Evolutionary conservation across 2,329 filamentous ascomycete genomes (phyloP), one percentile per base, ranked within the genome.

Genomic region (Talaromyces sp.): DNA sequence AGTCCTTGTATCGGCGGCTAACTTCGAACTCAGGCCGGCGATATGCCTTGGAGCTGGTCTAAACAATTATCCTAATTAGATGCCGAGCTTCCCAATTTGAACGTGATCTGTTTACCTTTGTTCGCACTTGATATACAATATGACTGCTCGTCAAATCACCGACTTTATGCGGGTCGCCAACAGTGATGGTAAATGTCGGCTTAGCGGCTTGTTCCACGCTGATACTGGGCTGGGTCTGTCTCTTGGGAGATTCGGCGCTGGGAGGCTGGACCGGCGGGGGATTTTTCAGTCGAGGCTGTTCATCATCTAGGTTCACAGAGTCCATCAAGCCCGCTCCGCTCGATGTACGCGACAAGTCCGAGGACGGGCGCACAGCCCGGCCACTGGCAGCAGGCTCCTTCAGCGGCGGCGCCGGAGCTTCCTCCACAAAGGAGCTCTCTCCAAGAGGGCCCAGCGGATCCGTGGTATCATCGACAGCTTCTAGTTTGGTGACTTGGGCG

Each of bases 161-260:
- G 67, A 99, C 93, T 80, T 98, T 99, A 78, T 97, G 93, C 60
- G 95, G 95, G 77, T 99, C 95, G 62, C 95, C 95, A 25, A 99
- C 95, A 2, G 84, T 87, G 70, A 99, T 98, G 56, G 91, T 81
- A 76, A 98, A 99, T 49, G 82, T 89, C 5, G 95, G 95, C 77
- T 96, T 96, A 32, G 93, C 88, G 54, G 95, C 95, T 78, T 96
- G 91, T 76, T 98, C 93, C 60, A 98, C 81, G 74, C 90, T 96
- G 66, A 97, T 86, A 72, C 93, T 96, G 19, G 93, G 92, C 71
- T 87, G 84, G 27, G 78, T 80, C 65, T 84, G 81, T 68, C 84
- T 78, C 68, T 80, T 78, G 1, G 77, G 72, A 28, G 76, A 75
- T 54, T 81, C 77, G 36, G 63, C 62, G 22, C 77, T 75, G 9